phyloP scores from a whole-genome alignment of 1,284 basidiomycete genomes.

The Tylopilus sp. region DNA sequence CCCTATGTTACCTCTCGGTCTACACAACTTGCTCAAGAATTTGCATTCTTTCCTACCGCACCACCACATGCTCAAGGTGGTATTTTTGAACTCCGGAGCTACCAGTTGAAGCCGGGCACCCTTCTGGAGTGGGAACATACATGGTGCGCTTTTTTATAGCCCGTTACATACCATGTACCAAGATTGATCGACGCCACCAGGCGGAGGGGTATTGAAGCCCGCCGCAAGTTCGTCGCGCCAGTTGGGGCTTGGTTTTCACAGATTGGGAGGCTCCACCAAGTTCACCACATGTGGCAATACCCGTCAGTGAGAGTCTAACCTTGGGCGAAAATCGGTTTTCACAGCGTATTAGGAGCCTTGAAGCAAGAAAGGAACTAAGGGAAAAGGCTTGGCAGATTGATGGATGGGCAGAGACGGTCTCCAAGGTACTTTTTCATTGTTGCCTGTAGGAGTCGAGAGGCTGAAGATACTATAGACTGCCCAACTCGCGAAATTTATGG shows the following conservation, averaged over 20 bases:
- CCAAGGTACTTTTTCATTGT: constrained; percentile 54
- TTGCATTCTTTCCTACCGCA: constrained; percentile 87
- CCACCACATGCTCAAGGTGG: constrained; percentile 83
- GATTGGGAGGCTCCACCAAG: constrained; percentile 82
- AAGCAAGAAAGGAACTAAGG: constrained; percentile 74
- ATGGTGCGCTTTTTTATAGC: constrained; percentile 53
- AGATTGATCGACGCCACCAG: constrained; percentile 36
- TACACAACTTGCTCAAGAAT: constrained; percentile 83
- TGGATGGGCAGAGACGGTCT: constrained; percentile 91
- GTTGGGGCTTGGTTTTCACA: constrained; percentile 95
- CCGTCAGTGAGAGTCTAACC: constrained; percentile 49
- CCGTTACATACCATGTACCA: neutral
- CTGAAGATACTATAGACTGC: constrained; percentile 54
- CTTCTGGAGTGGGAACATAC: constrained; percentile 90
- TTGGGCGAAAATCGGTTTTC: constrained; percentile 10
- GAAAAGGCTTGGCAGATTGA: constrained; percentile 90
- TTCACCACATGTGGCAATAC: constrained; percentile 94
- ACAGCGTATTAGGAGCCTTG: constrained; percentile 54
- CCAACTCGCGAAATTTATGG: constrained; percentile 73
- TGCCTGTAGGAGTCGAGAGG: neutral
- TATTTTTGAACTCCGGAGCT: constrained; percentile 85
- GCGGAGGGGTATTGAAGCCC: constrained; percentile 84
- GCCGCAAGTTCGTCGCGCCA: constrained; percentile 76
- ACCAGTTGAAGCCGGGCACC: constrained; percentile 78
- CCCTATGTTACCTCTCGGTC: constrained; percentile 68